Base-by-base conservation (phyloP, 1,284 basidiomycete species). In the Cutaneotrichosporon curvatum region DNA sequence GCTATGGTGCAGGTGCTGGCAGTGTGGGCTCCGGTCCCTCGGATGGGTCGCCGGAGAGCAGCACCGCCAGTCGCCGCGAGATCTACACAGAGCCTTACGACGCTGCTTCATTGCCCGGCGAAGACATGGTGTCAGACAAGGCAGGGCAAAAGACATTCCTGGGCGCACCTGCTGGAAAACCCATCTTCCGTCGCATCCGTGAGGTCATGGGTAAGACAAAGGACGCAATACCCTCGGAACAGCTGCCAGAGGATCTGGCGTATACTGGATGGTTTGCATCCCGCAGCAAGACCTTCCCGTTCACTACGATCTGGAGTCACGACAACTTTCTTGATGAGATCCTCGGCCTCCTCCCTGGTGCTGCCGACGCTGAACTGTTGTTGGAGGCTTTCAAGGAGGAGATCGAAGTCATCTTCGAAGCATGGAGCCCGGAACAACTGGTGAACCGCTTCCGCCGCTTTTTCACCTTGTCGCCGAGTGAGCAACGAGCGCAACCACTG, bases 261-360 rank as follows among this genome's bases (percentile, higher is more conserved):
- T 71, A 67, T 46, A 65, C 62, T 6, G 69, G 69, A 4, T 65
- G 66, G 35, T 69, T 72, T 41, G 65, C 68, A 0, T 67, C 67
- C 37, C 51, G 61, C 19, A 56, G 68, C 32, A 71, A 72, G 55
- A 71, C 68, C 5, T 72, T 68, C 46, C 70, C 70, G 2, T 72
- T 72, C 52, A 71, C 70, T 5, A 72, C 70, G 2, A 72, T 72
- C 38, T 72, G 70, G 70, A 68, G 65, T 48, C 69, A 70, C 43
- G 70, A 72, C 42, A 70, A 69, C 45, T 72, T 71, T 43, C 61
- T 60, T 14, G 66, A 57, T 15, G 70, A 72, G 50, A 67, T 72
- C 38, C 60, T 71, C 9, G 66, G 65, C 11, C 50, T 72, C 7
- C 42, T 72, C 2, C 70, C 70, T 1, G 61, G 53, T 18, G 42